A percentile compares a stretch with the other conserved stretches of the same genome.
Evolutionary conservation across 305 asterid genomes (phyloP).

Genomic region (Fraxinus angustifolia): DNA sequence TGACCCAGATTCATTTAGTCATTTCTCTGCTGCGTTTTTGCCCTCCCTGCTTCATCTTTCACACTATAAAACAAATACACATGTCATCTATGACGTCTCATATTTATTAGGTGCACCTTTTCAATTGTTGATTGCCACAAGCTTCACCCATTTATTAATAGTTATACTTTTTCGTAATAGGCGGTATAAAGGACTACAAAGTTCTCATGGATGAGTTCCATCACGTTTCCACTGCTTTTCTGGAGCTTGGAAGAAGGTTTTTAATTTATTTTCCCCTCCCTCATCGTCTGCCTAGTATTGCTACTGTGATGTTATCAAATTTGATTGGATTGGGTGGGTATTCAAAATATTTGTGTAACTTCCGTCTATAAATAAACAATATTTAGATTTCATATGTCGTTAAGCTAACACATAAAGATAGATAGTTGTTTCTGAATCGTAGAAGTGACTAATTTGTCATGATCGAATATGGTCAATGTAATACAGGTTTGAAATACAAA

Average conservation of each 20-base stretch:
- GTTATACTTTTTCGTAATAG: conserved; percentile 16
- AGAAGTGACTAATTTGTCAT: neutral
- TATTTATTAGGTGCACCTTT: neutral
- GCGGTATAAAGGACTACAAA: conserved; percentile 49
- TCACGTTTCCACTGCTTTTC: conserved; percentile 47
- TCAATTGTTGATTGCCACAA: neutral
- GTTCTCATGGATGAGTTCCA: conserved; percentile 54
- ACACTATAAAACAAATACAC: neutral
- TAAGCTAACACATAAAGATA: neutral
- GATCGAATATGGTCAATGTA: neutral
- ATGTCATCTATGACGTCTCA: neutral
- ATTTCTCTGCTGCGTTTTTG: neutral
- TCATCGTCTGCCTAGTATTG: neutral
- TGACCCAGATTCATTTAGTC: neutral
- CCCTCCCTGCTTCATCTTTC: neutral
- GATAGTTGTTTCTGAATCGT: neutral
- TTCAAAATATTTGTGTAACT: neutral
- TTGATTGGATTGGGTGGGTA: neutral
- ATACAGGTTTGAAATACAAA: neutral
- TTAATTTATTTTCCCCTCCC: neutral
- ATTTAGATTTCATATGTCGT: neutral
- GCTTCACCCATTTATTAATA: neutral
- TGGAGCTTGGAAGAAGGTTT: conserved; percentile 42
- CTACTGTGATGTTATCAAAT: neutral
- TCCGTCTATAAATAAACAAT: neutral